Evolutionary conservation across 805 yeast species (phyloP).

Genomic region (Tetrapisispora phaffii): DNA sequence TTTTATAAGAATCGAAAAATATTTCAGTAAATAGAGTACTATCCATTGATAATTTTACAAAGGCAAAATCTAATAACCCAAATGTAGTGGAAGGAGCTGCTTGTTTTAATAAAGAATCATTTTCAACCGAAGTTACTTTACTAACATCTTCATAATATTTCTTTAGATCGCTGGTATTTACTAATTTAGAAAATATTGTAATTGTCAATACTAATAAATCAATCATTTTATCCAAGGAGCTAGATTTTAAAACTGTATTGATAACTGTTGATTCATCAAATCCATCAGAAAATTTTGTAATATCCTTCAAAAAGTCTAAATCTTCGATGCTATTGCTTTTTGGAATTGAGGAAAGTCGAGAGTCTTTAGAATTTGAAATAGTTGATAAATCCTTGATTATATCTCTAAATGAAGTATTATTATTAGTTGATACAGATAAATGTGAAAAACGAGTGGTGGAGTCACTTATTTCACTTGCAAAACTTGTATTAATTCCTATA

Average conservation of each 20-base stretch:
- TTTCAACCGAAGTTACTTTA: constrained; percentile 9
- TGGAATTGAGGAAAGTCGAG: constrained; percentile 14
- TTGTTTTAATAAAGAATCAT: background rate
- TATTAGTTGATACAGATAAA: constrained; percentile 19
- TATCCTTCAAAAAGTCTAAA: constrained; percentile 25
- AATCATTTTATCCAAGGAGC: constrained; percentile 63
- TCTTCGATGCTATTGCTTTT: constrained; percentile 22
- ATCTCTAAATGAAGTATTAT: constrained; percentile 1
- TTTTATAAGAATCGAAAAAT: constrained; percentile 59
- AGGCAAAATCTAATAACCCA: constrained; percentile 32
- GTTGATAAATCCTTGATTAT: background rate
- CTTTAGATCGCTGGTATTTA: constrained; percentile 36
- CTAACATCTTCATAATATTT: constrained; percentile 26
- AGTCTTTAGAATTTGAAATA: constrained; percentile 10
- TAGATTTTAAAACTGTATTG: constrained; percentile 51
- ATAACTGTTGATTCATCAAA: constrained; percentile 29
- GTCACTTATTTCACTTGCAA: constrained; percentile 40
- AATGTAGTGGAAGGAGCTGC: constrained; percentile 3
- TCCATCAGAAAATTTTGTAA: constrained; percentile 27
- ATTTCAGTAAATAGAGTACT: constrained; percentile 55
- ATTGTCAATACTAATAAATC: constrained; percentile 72
- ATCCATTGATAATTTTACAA: constrained; percentile 46
- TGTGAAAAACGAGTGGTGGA: constrained; percentile 35
- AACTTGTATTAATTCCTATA: constrained; percentile 30
- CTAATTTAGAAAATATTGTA: constrained; percentile 42